Base-by-base conservation (phyloP, 495 filamentous ascomycete species). In the Opeltia flavorubescens region DNA sequence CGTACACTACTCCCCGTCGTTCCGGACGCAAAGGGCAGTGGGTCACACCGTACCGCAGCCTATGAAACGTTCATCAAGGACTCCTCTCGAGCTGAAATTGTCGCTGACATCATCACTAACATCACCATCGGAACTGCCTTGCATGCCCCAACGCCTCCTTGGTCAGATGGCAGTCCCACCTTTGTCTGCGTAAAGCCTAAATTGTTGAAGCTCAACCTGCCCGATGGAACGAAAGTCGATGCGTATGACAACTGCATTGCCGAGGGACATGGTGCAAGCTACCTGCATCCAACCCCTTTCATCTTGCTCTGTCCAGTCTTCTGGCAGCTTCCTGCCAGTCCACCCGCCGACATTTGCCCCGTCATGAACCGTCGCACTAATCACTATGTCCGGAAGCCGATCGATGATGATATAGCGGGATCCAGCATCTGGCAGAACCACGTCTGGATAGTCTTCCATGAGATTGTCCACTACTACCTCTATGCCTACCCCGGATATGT, bases 1-100 rank as follows among this genome's bases (percentile, higher is more conserved):
- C 23, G 29, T 56, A 34, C 52, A 51, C 54, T 21, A 11, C 52
- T 45, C 7, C 6, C 21, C 27, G 36, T 17, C 7, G 17, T 40
- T 15, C 36, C 6, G 6, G 36, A 40, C 17, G 36, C 36, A 6
- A 18, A 24, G 6, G 15, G 7, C 36, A 40, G n/a, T 17, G 6
- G 8, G 6, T 40, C 36, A 15, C 36, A 40, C 21, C 36, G 7
- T 15, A 40, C 6, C 36, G 20, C 36, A 6, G 36, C 36, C 21
- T 40, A 40, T 15, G 6, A 6, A 15, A 8, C 17, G 6, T 40
- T 40, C 21, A 7, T 40, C 36, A 40, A 40, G 36, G 36, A 40
- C 21, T 7, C 36, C 6, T 7, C 6, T 6, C 6, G 17, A 6
- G 36, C 36, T 15, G 6, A 40, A 18, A 7, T 40, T 15, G 36